Base-by-base conservation (phyloP, 805 yeast species). In the Yamadazyma kitorensis region DNA sequence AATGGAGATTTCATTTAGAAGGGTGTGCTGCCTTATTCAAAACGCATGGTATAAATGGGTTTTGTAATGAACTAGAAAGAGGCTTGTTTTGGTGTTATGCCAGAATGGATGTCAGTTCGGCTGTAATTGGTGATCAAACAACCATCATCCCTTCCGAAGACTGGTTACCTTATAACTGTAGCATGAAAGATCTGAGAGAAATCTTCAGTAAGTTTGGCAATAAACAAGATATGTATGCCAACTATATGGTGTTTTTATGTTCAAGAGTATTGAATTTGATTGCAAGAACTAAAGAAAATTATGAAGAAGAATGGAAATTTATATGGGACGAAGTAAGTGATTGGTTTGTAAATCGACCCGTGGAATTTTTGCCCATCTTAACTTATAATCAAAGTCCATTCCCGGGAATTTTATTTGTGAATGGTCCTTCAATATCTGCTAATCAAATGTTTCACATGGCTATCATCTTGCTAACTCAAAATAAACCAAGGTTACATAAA, bases 81-180 rank as follows among this genome's bases (percentile, higher is more conserved):
- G 61, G 66, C 0, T 45, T 69, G 28, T 67, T 70, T 36, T 70
- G 74, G 75, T 59, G 62, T 30, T 64, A 67, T 47, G 66, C 65
- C 2, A 46, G 70, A 16, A 54, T 67, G 57, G 74, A 68, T 40
- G 54, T 67, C 6, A 59, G 61, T 30, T 57, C 59, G 33, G 60
- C 54, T 23, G 58, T 49, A 5, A 56, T 64, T 24, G 65, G 64
- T 11, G 69, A 64, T 33, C 53, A 58, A 31, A 44, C 53, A 1
- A 63, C 72, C 0, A 53, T 64, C 34, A 52, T 63, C 12, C 59
- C 57, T 4, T 44, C 60, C 2, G 56, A 54, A 17, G 37, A 47
- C 32, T 67, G 68, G 70, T 37, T 65, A 9, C 68, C 59, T 2
- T 43, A 43, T n/a, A 48, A 50, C 24, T 30, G 27, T 9, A 30